Percentiles rank a stretch among this genome's conserved stretches.
These are phyloP conservation scores for Clavispora carvajalis DNA, from an alignment of 805 yeast genomes.

Conservation along the genomic window DNA sequence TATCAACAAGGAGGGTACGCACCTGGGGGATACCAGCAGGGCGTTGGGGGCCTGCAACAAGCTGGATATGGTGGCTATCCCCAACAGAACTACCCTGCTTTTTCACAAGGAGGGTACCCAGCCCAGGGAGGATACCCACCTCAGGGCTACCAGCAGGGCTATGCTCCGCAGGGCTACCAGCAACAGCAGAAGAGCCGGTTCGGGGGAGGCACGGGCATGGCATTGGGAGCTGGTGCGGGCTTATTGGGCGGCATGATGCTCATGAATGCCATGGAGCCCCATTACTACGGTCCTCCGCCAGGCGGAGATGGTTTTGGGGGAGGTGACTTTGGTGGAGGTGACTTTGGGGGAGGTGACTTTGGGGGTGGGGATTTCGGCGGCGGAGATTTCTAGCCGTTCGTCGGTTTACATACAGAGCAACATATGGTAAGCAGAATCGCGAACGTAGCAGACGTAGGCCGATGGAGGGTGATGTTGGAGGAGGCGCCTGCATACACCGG, in stretches of 20 bases:
- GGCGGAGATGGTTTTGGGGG: slow-evolving; percentile 33
- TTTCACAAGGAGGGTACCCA: no score
- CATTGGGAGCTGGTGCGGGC: slow-evolving; percentile 48
- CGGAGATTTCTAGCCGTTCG: neutral
- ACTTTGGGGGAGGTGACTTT: slow-evolving; percentile 8
- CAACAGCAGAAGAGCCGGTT: slow-evolving; percentile 25
- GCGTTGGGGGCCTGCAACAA: slow-evolving; percentile 18
- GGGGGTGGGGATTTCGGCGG: slow-evolving; percentile 7
- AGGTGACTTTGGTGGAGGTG: slow-evolving; percentile 21
- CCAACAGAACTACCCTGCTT: slow-evolving; percentile 6
- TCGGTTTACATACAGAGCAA: neutral
- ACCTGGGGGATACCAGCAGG: slow-evolving; percentile 21
- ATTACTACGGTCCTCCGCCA: slow-evolving; percentile 20
- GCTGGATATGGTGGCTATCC: slow-evolving; percentile 25
- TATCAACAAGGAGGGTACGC: slow-evolving; percentile 13
- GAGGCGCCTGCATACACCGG: slow-evolving; percentile 10
- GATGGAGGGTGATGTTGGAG: neutral
- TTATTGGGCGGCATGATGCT: slow-evolving; percentile 55
- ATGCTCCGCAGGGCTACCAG: no score
- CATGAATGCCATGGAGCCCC: slow-evolving; percentile 37
- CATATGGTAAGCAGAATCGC: neutral
- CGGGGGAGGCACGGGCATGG: slow-evolving; percentile 39
- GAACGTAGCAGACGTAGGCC: neutral
- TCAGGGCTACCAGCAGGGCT: slow-evolving; percentile 6
- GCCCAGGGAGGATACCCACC: slow-evolving; percentile 1